phyloP scores from a whole-genome alignment of 2,329 filamentous ascomycete species.

The Myriosclerotinia scirpicola region DNA sequence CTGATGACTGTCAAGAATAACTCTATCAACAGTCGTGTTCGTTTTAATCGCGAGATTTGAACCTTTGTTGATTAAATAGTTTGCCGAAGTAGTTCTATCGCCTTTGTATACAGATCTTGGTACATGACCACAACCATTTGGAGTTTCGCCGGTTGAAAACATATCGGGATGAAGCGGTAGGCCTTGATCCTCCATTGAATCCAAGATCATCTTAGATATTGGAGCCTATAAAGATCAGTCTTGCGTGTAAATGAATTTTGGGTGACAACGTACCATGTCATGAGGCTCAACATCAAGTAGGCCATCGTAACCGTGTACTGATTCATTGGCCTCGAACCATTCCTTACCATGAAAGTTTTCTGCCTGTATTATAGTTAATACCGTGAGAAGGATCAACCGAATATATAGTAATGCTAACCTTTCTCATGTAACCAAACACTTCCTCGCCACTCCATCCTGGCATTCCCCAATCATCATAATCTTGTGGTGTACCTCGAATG shows the following conservation, averaged over 20 bases:
- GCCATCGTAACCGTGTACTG: conserved; percentile 52
- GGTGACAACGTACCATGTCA: conserved; percentile 46
- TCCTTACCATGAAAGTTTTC: conserved; percentile 59
- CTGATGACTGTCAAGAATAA: conserved; percentile 46
- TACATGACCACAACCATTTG: conserved; percentile 57
- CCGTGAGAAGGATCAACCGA: background rate
- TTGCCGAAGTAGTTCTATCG: conserved; percentile 52
- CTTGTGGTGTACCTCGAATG: conserved; percentile 50
- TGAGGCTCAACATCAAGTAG: conserved; percentile 57
- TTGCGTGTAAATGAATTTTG: background rate
- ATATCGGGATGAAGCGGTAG: conserved; percentile 58
- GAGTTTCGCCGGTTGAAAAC: conserved; percentile 54
- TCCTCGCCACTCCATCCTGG: conserved; percentile 58
- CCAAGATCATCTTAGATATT: conserved; percentile 55
- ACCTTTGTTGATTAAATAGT: conserved; percentile 49
- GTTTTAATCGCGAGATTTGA: conserved; percentile 46
- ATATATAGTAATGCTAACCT: conserved; percentile 42
- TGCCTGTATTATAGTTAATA: conserved; percentile 40
- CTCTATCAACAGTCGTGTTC: conserved; percentile 52
- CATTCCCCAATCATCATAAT: conserved; percentile 56
- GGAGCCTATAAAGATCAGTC: conserved; percentile 40
- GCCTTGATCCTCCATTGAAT: conserved; percentile 56
- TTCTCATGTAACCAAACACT: conserved; percentile 56
- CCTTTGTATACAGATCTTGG: conserved; percentile 54
- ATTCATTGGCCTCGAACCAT: conserved; percentile 53